Evolutionary conservation across 805 yeast species (phyloP).

Genomic region (Kodamaea sagamina): DNA sequence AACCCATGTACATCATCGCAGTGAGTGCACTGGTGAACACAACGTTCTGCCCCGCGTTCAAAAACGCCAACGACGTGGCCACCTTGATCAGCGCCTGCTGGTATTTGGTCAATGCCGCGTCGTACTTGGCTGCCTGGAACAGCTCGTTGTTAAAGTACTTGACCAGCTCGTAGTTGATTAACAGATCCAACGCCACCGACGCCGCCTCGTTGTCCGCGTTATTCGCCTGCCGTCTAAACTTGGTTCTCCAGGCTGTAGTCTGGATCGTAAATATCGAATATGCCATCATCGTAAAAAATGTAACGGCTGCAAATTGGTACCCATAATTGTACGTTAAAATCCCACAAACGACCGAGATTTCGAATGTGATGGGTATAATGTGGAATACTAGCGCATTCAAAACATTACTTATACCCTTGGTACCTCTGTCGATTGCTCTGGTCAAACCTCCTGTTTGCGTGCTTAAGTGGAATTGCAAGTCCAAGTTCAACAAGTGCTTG

Average conservation of each 20-base stretch:
- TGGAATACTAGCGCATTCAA: slow-evolving; percentile 97
- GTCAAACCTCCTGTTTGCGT: slow-evolving; percentile 96
- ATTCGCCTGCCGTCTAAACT: slow-evolving; percentile 83
- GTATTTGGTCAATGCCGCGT: slow-evolving; percentile 68
- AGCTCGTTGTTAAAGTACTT: slow-evolving; percentile 91
- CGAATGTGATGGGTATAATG: slow-evolving; percentile 88
- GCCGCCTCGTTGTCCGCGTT: slow-evolving; percentile 96
- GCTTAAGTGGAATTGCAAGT: slow-evolving; percentile 84
- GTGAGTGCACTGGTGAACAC: slow-evolving; percentile 89
- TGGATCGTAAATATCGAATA: slow-evolving; percentile 84
- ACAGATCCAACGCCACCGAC: slow-evolving; percentile 87
- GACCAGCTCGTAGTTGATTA: slow-evolving; percentile 92
- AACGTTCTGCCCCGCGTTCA: slow-evolving; percentile 77
- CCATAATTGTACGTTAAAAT: slow-evolving; percentile 93
- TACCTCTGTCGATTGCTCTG: slow-evolving; percentile 95
- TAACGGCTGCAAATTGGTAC: slow-evolving; percentile 81
- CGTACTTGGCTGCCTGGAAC: slow-evolving; percentile 78
- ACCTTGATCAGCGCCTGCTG: slow-evolving; percentile 75
- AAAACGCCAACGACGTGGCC: slow-evolving; percentile 79
- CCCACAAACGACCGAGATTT: slow-evolving; percentile 90
- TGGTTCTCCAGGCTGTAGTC: slow-evolving; percentile 96
- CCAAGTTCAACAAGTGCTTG: slow-evolving; percentile 77
- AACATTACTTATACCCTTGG: slow-evolving; percentile 94
- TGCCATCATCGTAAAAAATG: slow-evolving; percentile 83
- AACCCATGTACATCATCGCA: slow-evolving; percentile 97